These are phyloP conservation scores for Claviceps digitariae DNA, from an alignment of 2,329 filamentous ascomycete species.

Conservation along the genomic window DNA sequence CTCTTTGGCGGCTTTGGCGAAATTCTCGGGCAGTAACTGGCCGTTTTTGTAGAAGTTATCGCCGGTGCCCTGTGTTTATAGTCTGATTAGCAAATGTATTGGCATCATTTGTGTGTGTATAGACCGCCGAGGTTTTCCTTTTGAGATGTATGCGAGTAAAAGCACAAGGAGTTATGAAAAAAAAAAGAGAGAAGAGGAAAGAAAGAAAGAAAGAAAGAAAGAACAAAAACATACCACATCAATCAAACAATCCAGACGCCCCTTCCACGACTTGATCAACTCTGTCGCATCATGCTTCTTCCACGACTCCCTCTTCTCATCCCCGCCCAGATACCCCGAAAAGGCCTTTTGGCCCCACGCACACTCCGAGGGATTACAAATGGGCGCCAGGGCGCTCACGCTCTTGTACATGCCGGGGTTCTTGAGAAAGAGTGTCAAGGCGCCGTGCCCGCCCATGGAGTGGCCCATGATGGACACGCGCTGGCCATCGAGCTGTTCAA, in stretches of 20 bases:
- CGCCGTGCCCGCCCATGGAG: constrained; percentile 95
- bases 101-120: too few species aligned
- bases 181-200: not conserved
- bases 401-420: constrained; percentile 82
- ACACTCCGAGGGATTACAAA: constrained; percentile 71
- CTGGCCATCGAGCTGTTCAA: constrained; percentile 52
- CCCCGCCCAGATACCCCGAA: constrained; percentile 70
- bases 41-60: constrained; percentile 95
- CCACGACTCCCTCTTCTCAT: constrained; percentile 53
- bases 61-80: constrained; percentile 56
- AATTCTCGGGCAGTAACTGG: constrained; percentile 88
- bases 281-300: constrained; percentile 86
- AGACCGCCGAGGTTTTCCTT: too few species aligned
- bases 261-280: constrained; percentile 63
- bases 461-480: constrained; percentile 82
- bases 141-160: too few species aligned
- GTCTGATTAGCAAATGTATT: not conserved
- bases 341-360: constrained; percentile 97
- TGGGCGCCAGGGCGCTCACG: constrained; percentile 82
- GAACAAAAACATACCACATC: constrained; percentile 54
- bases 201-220: not conserved
- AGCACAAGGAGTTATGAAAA: not conserved
- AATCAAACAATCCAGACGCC: constrained; percentile 62
- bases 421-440: constrained; percentile 81
- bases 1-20: constrained; percentile 65